Evolutionary conservation across 129 eudicot species (phyloP), one percentile per base, ranked within the genome.

Genomic region (Artemisia annua): DNA sequence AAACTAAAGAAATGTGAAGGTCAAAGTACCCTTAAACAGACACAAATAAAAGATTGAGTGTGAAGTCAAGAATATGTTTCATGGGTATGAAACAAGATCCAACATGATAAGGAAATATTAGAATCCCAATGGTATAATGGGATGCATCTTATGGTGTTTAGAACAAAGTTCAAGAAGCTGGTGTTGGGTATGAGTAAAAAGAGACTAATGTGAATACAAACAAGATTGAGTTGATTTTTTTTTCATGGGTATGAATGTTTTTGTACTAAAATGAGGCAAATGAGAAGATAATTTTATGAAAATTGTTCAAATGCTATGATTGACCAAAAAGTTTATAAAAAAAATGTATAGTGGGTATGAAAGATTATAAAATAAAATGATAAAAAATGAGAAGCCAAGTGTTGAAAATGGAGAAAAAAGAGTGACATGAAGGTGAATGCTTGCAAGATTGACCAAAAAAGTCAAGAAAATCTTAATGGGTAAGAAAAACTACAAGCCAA

Each of bases 21-120:
- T 73, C 59, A 71, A 71, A 18, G 50, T 35, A 62, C 17, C 7
- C 46, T 39, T 15, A 26, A 49, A 17, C 30, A 11, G 26, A 39
- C 75, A 69, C 26, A n/a, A 26, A 70, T 62, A 50, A 20, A 72
- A 72, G 58, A 26, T 66, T 10, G 49, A 24, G 67, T 53, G 20
- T 55, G 35, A 53, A 53, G 51, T 30, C 63, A 70, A 70, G 63
- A 51, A 6, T 35, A 20, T 16, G 32, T 32, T 70, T 70, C 61
- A 76, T 74, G 54, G 46, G 78, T 52, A 63, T 51, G 71, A 74
- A 74, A 52, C 65, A 64, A 62, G 58, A 62, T 5, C 46, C 46
- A 39, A 39, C 9, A 49, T 15, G 63, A 30, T 63, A 15, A 63
- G 14, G 72, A 67, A 7, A 22, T 18, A 39, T 43, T 28, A 57